These are phyloP conservation scores for Penstemon barbatus DNA, from an alignment of 257 asterid species.

Conservation along the genomic window DNA sequence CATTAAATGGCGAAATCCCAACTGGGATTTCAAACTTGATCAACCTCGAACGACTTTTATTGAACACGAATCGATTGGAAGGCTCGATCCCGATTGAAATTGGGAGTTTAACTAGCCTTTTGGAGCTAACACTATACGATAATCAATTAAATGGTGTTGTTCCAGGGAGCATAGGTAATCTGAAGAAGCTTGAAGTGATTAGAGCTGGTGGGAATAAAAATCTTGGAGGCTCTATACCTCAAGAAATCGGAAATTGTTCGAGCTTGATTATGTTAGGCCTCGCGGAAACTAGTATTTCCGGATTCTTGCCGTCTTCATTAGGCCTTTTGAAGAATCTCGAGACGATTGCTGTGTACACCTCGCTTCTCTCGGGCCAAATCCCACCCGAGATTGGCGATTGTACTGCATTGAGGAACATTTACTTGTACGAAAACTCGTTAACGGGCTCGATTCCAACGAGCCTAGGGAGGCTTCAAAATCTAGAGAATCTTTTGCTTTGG, in stretches of 20 bases:
- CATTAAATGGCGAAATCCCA: conserved; percentile 50
- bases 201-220: conserved; percentile 70
- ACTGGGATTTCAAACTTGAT: conserved; percentile 31
- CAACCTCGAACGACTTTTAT: conserved; percentile 36
- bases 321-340: conserved; percentile 46
- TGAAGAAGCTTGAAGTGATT: conserved; percentile 45
- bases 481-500: conserved; percentile 51
- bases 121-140: conserved; percentile 41
- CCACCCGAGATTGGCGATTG: conserved; percentile 57
- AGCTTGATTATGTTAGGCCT: conserved; percentile 49
- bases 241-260: conserved; percentile 53
- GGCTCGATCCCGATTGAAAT: conserved; percentile 43
- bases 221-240: conserved; percentile 53
- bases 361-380: conserved; percentile 56
- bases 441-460: conserved; percentile 50
- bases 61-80: conserved; percentile 43
- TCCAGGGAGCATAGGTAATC: conserved; percentile 44
- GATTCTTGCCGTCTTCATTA: conserved; percentile 49
- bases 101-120: conserved; percentile 39
- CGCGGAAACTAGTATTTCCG: conserved; percentile 57
- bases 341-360: conserved; percentile 49
- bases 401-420: conserved; percentile 38
- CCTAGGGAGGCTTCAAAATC: conserved; percentile 39
- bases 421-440: conserved; percentile 52
- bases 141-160: conserved; percentile 49